Base-by-base conservation (phyloP, 2,329 filamentous ascomycete genomes). In the Coniochaeta sp. region DNA sequence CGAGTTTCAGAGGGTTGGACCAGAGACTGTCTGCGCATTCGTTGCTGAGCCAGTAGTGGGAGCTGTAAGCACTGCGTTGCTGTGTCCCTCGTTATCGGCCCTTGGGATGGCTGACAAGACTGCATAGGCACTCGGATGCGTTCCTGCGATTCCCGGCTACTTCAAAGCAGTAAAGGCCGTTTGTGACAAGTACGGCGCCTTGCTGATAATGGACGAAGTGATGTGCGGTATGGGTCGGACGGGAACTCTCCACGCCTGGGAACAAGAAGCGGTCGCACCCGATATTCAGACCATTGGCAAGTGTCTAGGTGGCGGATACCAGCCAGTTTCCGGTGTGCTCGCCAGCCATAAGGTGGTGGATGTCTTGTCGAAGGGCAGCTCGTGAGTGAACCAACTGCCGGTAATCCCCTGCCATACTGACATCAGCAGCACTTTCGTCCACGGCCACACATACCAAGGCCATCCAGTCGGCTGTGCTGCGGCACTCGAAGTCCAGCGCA, bases 31-130 rank as follows among this genome's bases (percentile, higher is more conserved):
- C 1, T 85, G 82, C 50, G 86, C 83, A 0, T 89, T 91, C 60
- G 74, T 90, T 22, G 83, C 84, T 1, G 87, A 91, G 65, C 83
- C 87, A 0, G 76, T 91, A 1, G 85, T 87, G 13, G 86, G 87
- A 3, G 85, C 87, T 30, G 83, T 86, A 74, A 67, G 71, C 65
- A 3, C 18, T 27, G 9, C 18, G 26, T 18, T 12, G 24, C 7
- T 47, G n/a, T n/a, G 46, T 28, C 9, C 9, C 16, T 10, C 1
- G n/a, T 3, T 13, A 16, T 38, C 8, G 20, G 14, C 6, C 9
- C 12, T 4, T 3, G 10, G 33, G 28, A 33, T 27, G 3, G 18
- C 38, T 24, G 6, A 20, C 45, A 30, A 48, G 12, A 7, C 18
- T 4, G 18, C 14, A 42, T n/a, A 71, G 80, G 73, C 75, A 0